Conservation (phyloP, 495 filamentous ascomycete species). For the Apodospora peruviana region DNA sequence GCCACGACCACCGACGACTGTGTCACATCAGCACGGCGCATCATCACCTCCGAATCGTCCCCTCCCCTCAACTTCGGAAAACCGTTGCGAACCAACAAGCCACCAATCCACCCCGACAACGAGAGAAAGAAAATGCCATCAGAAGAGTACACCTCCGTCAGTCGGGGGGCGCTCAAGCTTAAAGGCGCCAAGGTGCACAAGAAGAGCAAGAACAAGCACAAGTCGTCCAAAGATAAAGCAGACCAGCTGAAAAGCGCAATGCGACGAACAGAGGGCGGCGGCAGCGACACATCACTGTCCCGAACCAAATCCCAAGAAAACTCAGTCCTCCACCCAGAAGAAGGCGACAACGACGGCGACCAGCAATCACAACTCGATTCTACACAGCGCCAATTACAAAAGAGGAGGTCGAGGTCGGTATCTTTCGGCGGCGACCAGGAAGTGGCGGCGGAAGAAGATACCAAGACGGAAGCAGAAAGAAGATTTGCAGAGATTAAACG, state of each 20-base stretch:
- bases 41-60: not conserved
- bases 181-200: constrained; percentile 60
- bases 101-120: constrained; percentile 1
- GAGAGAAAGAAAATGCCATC: constrained; percentile 40
- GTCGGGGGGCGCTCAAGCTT: constrained; percentile 68
- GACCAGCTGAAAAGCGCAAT: not conserved
- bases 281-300: not conserved
- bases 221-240: constrained; percentile 4
- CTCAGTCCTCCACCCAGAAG: too few species aligned
- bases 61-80: not conserved
- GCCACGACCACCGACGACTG: not conserved
- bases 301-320: not conserved
- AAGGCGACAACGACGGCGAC: too few species aligned
- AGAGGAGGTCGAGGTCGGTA: not conserved
- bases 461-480: constrained; percentile 83
- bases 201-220: constrained; percentile 20
- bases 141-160: constrained; percentile 64
- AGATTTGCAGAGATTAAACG: constrained; percentile 71
- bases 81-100: not conserved
- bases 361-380: not conserved
- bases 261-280: not conserved
- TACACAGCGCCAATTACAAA: not conserved
- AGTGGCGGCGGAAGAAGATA: constrained; percentile 9
- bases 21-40: not conserved
- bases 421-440: not conserved